phyloP scores from a whole-genome alignment of 257 asterid genomes.

The Ophiorrhiza pumila region DNA sequence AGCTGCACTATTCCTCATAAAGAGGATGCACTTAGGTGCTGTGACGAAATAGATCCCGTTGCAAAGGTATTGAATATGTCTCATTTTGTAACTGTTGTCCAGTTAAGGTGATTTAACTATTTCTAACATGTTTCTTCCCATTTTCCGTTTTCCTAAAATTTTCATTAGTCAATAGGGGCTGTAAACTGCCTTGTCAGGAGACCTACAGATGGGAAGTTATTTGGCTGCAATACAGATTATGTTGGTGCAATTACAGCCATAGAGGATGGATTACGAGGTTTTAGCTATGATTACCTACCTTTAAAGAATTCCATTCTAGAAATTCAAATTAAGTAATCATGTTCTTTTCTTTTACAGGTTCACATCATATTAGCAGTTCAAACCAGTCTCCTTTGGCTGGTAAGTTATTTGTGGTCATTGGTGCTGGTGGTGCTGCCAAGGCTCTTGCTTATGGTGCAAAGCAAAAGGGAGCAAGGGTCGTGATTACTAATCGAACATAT shows the following conservation, averaged over 20 bases:
- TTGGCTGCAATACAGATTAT: constrained; percentile 92
- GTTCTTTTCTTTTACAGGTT: constrained; percentile 35
- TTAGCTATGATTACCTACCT: constrained; percentile 18
- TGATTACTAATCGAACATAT: constrained; percentile 88
- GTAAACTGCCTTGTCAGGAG: constrained; percentile 70
- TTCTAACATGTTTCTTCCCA: not conserved
- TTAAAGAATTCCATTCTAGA: constrained; percentile 12
- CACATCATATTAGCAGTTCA: constrained; percentile 25
- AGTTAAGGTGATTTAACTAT: not conserved
- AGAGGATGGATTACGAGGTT: constrained; percentile 82
- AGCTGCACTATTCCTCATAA: constrained; percentile 97
- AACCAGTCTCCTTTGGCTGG: constrained; percentile 67
- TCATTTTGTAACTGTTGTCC: constrained; percentile 7
- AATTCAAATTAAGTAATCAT: constrained; percentile 10
- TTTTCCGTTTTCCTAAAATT: constrained; percentile 21
- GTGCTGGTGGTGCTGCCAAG: constrained; percentile 99
- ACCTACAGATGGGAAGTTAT: constrained; percentile 70
- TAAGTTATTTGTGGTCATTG: constrained; percentile 77
- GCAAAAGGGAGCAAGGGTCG: constrained; percentile 89
- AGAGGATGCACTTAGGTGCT: constrained; percentile 64
- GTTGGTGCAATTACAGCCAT: constrained; percentile 92
- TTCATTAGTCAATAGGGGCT: constrained; percentile 80
- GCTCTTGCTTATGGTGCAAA: constrained; percentile 97
- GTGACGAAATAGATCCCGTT: constrained; percentile 81
- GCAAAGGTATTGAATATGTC: constrained; percentile 65